These are phyloP conservation scores for Tolypocladium capitatum DNA, from an alignment of 2,329 filamentous ascomycete species.

Conservation along the genomic window DNA sequence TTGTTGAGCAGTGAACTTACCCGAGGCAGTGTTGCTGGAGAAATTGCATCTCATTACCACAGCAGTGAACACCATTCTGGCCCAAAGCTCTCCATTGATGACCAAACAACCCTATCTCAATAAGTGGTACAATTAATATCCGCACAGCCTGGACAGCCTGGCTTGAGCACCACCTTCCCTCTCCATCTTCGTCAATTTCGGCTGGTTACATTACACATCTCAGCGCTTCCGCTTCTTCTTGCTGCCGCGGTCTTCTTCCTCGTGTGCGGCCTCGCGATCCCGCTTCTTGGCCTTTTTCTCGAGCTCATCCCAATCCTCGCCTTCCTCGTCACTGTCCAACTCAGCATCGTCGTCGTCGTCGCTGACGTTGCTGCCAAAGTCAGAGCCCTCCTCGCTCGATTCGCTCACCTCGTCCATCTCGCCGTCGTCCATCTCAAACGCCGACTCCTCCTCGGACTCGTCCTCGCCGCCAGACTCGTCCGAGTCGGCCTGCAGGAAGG, in stretches of 20 bases:
- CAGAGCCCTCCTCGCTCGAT: conserved; percentile 68
- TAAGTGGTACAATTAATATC: conserved; percentile 1
- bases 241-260: conserved; percentile 51
- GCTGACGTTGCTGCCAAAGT: conserved; percentile 82
- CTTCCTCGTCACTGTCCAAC: conserved; percentile 55
- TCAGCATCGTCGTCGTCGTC: conserved; percentile 56
- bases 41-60: not conserved
- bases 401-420: conserved; percentile 75
- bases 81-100: not conserved
- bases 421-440: conserved; percentile 79
- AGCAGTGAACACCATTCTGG: not conserved
- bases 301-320: conserved; percentile 88
- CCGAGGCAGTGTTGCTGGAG: not conserved
- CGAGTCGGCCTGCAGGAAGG: conserved; percentile 75
- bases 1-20: not conserved
- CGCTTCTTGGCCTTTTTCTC: conserved; percentile 84
- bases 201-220: conserved; percentile 1
- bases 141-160: not conserved
- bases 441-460: conserved; percentile 79
- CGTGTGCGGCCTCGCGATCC: conserved; percentile 46
- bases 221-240: conserved; percentile 43
- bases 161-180: not conserved
- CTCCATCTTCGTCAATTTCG: not conserved
- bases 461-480: conserved; percentile 69
- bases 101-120: not conserved